Conservation (phyloP, 2,329 filamentous ascomycete species). For the Trichothecium sympodiale region DNA sequence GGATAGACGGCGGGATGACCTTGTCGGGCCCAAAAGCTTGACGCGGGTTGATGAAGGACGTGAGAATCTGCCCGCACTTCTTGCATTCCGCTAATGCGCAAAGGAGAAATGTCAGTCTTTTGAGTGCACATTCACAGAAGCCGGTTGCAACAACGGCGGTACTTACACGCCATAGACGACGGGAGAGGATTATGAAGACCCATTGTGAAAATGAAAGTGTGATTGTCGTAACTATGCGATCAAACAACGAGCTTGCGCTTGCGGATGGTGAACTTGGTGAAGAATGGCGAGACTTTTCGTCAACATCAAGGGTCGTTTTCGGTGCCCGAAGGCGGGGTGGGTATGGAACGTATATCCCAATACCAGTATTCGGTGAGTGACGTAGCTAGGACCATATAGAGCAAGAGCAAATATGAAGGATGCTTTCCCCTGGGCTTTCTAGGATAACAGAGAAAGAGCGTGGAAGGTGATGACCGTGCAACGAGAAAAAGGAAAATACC, state of each 20-base stretch:
- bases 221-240: too few species aligned
- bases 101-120: slow-evolving; percentile 6
- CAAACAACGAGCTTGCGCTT: background rate
- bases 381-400: too few species aligned
- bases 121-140: slow-evolving; percentile 3
- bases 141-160: slow-evolving; percentile 6
- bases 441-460: too few species aligned
- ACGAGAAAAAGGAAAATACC: too few species aligned
- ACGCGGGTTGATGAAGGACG: slow-evolving; percentile 86
- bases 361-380: slow-evolving; percentile 1
- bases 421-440: too few species aligned
- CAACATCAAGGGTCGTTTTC: background rate
- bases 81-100: slow-evolving; percentile 72
- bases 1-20: slow-evolving; percentile 82
- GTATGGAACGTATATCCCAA: slow-evolving; percentile 2
- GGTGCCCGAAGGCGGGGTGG: slow-evolving; percentile 1
- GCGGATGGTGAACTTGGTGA: background rate
- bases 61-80: slow-evolving; percentile 91
- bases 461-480: too few species aligned
- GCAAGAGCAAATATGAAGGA: too few species aligned
- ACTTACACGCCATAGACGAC: slow-evolving; percentile 58
- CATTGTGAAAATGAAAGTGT: slow-evolving; percentile 27
- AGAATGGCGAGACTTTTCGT: background rate
- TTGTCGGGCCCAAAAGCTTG: slow-evolving; percentile 95
- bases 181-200: slow-evolving; percentile 57